Conservation (phyloP, 768 basidiomycete genomes). For the Dioszegia aurantiaca region DNA sequence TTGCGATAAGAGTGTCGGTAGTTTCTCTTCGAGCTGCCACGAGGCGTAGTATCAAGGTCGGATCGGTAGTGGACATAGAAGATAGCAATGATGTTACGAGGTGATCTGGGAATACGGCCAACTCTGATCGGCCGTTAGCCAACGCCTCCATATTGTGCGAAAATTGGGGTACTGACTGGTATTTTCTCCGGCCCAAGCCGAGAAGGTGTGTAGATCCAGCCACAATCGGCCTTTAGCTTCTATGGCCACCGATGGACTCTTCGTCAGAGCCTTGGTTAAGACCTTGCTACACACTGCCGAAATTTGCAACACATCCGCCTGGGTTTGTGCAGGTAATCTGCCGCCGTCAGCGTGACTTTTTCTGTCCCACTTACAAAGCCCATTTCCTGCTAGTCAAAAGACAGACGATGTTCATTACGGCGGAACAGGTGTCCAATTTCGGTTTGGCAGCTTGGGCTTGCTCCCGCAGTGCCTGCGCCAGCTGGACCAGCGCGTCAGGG, state of each 20-base stretch:
- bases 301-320: neutral
- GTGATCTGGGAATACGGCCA: neutral
- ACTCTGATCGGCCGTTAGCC: neutral
- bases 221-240: neutral
- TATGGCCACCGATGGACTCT: neutral
- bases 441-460: neutral
- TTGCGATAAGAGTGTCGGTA: neutral
- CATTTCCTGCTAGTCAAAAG: neutral
- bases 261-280: neutral
- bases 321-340: neutral
- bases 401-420: neutral
- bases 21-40: neutral
- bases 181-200: neutral
- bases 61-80: neutral
- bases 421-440: neutral
- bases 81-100: neutral
- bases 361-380: constrained; percentile 5
- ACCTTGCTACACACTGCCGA: neutral
- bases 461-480: neutral
- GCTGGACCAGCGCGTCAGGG: neutral
- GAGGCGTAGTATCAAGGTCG: neutral
- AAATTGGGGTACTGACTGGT: neutral
- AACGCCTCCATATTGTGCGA: neutral
- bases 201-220: neutral
- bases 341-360: no score